A percentile compares a stretch with the other conserved stretches of the same genome.
Conservation (phyloP, 306 rosid genomes). For the Lablab purpureus region DNA sequence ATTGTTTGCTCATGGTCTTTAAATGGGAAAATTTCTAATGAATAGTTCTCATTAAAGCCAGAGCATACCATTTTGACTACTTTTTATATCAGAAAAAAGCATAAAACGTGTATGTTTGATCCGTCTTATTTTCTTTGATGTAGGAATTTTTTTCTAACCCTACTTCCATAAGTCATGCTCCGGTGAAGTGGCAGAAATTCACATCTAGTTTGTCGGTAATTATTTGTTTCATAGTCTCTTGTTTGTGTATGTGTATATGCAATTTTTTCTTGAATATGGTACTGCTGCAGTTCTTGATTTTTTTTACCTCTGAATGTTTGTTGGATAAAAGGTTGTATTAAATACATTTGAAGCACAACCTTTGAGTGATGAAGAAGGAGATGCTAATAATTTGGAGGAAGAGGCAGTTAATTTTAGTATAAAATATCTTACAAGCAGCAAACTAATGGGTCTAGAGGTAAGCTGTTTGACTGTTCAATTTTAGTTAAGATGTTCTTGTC, state of each 20-base stretch:
- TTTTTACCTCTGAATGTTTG: slow-evolving; percentile 38
- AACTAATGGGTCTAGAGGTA: slow-evolving; percentile 97
- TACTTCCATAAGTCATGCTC: slow-evolving; percentile 63
- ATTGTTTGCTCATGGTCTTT: neutral
- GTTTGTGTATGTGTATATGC: neutral
- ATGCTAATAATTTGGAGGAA: slow-evolving; percentile 91
- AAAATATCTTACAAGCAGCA: slow-evolving; percentile 97
- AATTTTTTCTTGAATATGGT: neutral
- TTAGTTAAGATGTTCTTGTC: slow-evolving; percentile 33
- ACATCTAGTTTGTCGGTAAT: slow-evolving; percentile 80
- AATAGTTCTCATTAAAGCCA: neutral
- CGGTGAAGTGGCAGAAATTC: slow-evolving; percentile 90
- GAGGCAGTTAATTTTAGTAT: slow-evolving; percentile 90
- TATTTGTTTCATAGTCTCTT: slow-evolving; percentile 29
- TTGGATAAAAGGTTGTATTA: slow-evolving; percentile 69
- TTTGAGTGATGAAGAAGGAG: slow-evolving; percentile 92
- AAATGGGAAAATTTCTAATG: neutral
- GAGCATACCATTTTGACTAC: neutral
- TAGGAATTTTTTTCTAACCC: slow-evolving; percentile 95
- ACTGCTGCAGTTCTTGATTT: slow-evolving; percentile 29
- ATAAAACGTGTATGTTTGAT: slow-evolving; percentile 14
- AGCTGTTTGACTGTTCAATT: slow-evolving; percentile 34
- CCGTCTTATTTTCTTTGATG: slow-evolving; percentile 42
- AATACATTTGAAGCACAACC: slow-evolving; percentile 97
- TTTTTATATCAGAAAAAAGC: neutral